Base-by-base conservation (phyloP, 2,329 filamentous ascomycete genomes). In the Blumeriella jaapii region DNA sequence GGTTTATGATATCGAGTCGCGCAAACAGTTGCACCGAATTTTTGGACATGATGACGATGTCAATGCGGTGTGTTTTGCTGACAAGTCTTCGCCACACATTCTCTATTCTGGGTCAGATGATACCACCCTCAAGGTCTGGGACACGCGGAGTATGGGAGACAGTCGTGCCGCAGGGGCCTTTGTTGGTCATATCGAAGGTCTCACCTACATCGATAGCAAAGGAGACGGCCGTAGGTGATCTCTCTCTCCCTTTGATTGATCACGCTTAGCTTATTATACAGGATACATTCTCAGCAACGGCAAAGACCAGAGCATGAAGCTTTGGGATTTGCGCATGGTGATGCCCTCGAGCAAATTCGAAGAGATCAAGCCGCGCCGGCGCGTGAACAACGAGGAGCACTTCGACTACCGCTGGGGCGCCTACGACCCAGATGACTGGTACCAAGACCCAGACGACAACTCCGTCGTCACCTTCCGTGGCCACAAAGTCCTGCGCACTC, bases 91-190 rank as follows among this genome's bases (percentile, higher is more conserved):
- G 0, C 89, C 91, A 1, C 87, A 98, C 55, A 89, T 96, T 41
- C 67, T 98, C 2, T 96, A 95, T 60, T 95, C 87, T 0, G 91
- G 91, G 13, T 94, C 86, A 0, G 91, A 98, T 54, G 91, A 98
- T 54, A 79, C 82, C 2, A 93, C 85, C 1, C 72, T 96, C 51
- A 93, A 94, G 54, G 85, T 98, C 2, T 98, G 91, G 91, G 91
- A 98, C 54, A 74, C 89, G 30, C 73, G 91, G 62, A 89, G 81
- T 59, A 89, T 96, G 67, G 84, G 82, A 25, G 85, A 94, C 51
- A 75, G 77, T 2, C 73, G 89, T 18, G 69, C 74, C 39, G 74
- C 72, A 0, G 75, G 74, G 8, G 74, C 72, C 1, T 80, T 81
- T 43, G 65, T 78, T 15, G 76, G 76, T 2, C 76, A 81, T 48